A percentile compares a stretch with the other conserved stretches of the same genome.
phyloP scores from a whole-genome alignment of 2,329 filamentous ascomycete genomes.

The Colletotrichum tamarilloi region DNA sequence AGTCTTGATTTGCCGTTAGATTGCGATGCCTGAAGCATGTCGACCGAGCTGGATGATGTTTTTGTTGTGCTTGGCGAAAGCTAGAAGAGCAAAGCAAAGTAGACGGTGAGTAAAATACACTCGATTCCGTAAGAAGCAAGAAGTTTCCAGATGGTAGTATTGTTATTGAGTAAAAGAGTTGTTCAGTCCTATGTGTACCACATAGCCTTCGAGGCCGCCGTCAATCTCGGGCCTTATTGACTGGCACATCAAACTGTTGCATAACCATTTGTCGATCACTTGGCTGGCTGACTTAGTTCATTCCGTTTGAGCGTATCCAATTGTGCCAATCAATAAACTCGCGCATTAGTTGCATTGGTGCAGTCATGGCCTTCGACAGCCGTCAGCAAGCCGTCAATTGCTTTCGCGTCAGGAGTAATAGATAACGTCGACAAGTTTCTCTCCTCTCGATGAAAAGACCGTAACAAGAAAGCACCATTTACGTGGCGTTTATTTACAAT shows the following conservation, averaged over 20 bases:
- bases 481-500: no score
- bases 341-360: background rate
- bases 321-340: conserved; percentile 29
- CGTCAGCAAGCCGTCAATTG: no score
- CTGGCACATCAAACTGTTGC: conserved; percentile 14
- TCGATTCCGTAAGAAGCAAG: conserved; percentile 17
- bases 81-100: conserved; percentile 2
- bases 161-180: background rate
- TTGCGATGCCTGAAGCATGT: background rate
- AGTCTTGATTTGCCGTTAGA: background rate
- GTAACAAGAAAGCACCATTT: no score
- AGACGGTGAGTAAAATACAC: conserved; percentile 10
- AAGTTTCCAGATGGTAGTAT: background rate
- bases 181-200: background rate
- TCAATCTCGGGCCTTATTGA: conserved; percentile 22
- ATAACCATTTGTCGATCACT: background rate
- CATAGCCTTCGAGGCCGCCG: conserved; percentile 8
- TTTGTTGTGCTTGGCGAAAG: background rate
- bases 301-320: conserved; percentile 18
- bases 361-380: background rate
- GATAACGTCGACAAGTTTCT: no score
- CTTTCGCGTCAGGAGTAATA: no score
- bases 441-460: no score
- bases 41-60: background rate
- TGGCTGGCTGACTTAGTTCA: background rate